Conservation (phyloP, 495 filamentous ascomycete genomes). For the Aspergillus mulundensis region DNA sequence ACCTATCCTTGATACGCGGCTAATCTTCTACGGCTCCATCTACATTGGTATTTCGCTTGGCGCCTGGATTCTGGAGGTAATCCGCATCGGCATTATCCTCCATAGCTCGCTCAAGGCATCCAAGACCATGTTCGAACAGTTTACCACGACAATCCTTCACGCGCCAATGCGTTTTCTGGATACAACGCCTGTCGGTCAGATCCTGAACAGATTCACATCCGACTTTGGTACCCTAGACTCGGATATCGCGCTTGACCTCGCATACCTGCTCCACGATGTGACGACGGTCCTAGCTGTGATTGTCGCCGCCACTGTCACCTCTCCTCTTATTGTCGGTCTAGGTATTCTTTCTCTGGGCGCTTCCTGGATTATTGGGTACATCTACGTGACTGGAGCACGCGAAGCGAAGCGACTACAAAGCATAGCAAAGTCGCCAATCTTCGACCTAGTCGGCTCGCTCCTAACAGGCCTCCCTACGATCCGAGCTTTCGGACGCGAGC, state of each 20-base stretch:
- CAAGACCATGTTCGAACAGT: constrained; percentile 57
- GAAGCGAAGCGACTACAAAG: constrained; percentile 75
- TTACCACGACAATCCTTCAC: constrained; percentile 62
- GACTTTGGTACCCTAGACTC: constrained; percentile 73
- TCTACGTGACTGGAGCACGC: constrained; percentile 65
- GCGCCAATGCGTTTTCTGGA: constrained; percentile 75
- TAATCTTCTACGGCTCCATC: constrained; percentile 62
- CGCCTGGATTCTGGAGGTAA: constrained; percentile 52
- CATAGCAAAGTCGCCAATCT: constrained; percentile 68
- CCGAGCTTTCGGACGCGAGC: constrained; percentile 62
- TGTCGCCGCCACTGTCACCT: constrained; percentile 30
- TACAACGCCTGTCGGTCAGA: constrained; percentile 72
- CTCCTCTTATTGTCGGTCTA: constrained; percentile 29
- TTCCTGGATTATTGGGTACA: constrained; percentile 39
- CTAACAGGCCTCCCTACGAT: constrained; percentile 72
- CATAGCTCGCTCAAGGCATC: constrained; percentile 46
- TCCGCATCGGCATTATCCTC: constrained; percentile 57
- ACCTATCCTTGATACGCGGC: constrained; percentile 12
- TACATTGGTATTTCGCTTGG: constrained; percentile 60
- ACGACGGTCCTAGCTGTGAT: constrained; percentile 31
- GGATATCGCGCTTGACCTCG: constrained; percentile 55
- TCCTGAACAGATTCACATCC: constrained; percentile 75
- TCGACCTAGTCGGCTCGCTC: constrained; percentile 69
- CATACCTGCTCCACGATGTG: constrained; percentile 48
- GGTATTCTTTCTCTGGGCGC: neutral